Percentiles rank a stretch among this genome's conserved stretches.
phyloP scores from a whole-genome alignment of 2,329 filamentous ascomycete genomes.

The Hypoxylon rubiginosum region DNA sequence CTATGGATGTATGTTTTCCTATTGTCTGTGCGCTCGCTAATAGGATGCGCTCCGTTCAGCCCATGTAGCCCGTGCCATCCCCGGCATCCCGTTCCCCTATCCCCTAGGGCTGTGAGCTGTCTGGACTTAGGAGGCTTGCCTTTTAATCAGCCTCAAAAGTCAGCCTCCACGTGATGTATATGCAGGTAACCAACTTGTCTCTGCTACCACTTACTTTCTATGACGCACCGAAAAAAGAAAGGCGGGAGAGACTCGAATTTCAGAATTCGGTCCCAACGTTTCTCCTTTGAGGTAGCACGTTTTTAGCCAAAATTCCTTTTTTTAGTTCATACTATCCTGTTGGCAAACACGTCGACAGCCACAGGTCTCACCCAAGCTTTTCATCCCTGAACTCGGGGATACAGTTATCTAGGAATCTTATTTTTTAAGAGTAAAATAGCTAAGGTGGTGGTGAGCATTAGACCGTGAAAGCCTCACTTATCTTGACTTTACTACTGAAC shows the following conservation, averaged over 20 bases:
- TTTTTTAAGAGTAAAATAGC: too few species aligned
- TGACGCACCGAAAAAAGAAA: constrained; percentile 10
- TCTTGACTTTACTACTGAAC: too few species aligned
- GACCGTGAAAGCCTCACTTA: too few species aligned
- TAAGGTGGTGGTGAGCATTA: too few species aligned
- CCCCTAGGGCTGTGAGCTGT: background rate
- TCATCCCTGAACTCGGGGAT: background rate
- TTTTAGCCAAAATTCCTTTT: background rate
- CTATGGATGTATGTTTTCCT: too few species aligned
- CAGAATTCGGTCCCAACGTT: constrained; percentile 2
- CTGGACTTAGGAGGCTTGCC: too few species aligned
- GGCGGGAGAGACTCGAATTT: background rate
- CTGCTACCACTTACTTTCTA: background rate
- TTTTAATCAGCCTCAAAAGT: constrained; percentile 31
- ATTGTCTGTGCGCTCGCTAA: constrained; percentile 2
- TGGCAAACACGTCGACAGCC: background rate
- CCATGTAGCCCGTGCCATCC: background rate
- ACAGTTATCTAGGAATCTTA: background rate
- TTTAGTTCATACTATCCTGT: too few species aligned
- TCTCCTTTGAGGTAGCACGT: constrained; percentile 9
- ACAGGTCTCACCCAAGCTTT: constrained; percentile 11
- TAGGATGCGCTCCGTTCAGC: too few species aligned
- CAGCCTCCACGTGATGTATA: constrained; percentile 29
- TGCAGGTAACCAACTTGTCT: constrained; percentile 3
- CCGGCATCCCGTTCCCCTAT: background rate